A percentile compares a stretch with the other conserved stretches of the same genome.
phyloP scores from a whole-genome alignment of 495 filamentous ascomycete species.

The Penicillium paradoxum region DNA sequence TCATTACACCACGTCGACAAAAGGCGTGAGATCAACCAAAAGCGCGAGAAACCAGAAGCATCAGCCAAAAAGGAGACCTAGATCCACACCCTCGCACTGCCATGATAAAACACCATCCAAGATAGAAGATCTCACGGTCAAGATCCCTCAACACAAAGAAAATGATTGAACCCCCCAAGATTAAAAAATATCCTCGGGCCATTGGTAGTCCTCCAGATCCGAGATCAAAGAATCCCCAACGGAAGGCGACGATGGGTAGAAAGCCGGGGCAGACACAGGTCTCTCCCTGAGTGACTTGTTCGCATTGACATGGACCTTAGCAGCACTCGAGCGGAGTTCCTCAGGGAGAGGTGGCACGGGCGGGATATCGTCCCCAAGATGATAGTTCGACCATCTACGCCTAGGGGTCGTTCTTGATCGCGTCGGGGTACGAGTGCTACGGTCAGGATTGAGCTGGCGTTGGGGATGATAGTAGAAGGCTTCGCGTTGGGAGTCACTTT shows the following conservation, averaged over 20 bases:
- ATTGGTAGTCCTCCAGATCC: constrained; percentile 31
- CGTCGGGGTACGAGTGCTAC: constrained; percentile 16
- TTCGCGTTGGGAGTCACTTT: constrained; percentile 9
- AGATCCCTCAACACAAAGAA: background rate
- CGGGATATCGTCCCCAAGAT: constrained; percentile 34
- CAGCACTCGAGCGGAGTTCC: constrained; percentile 33
- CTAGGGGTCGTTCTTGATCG: constrained; percentile 10
- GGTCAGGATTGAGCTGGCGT: constrained; percentile 19
- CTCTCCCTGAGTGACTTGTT: constrained; percentile 30
- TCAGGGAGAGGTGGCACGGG: constrained; percentile 43
- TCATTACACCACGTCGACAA: constrained; percentile 11
- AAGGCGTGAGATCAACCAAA: background rate
- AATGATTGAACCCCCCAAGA: background rate
- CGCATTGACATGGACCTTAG: constrained; percentile 24
- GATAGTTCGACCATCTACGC: constrained; percentile 18
- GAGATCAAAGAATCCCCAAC: constrained; percentile 3
- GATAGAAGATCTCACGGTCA: too few species aligned
- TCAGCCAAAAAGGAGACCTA: background rate
- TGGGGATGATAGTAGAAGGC: constrained; percentile 24
- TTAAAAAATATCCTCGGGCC: constrained; percentile 49
- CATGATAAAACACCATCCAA: background rate
- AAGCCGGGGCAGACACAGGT: constrained; percentile 1
- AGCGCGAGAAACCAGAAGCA: background rate
- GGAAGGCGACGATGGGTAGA: constrained; percentile 7
- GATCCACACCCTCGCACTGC: background rate